Evolutionary conservation across 306 rosid species (phyloP), one percentile per base, ranked within the genome.

Genomic region (Alnus rubra): DNA sequence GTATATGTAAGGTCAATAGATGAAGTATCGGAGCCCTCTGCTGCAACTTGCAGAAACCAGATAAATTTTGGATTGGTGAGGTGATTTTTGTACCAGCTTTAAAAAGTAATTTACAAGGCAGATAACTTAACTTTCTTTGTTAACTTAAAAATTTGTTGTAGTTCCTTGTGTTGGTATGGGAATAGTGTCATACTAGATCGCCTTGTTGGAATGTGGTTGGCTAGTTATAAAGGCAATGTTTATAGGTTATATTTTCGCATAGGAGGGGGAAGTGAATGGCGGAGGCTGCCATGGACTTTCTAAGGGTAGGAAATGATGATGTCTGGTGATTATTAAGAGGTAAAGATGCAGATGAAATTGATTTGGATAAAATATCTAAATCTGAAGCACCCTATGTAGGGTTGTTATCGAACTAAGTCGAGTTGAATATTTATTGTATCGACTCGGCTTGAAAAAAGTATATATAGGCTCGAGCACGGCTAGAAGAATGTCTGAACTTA

Each of bases 1-100:
- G 15, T 59, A 23, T 59, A 48, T 59, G n/a, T 59, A 28, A 37
- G 70, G 47, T 64, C 48, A 64, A 64, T 64, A 59, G 65, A 19
- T 59, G 7, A 59, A 31, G 31, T 5, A 23, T 9, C 15, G 6
- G 31, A 59, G 65, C 37, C 37, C 6, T 59, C 65, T 3, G 65
- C 7, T 10, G 37, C 65, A 23, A 4, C 37, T 12, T 59, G 65
- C 37, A 9, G 65, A 59, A 28, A 59, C 14, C 65, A 19, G 65
- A 59, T 9, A 59, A 59, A 1, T 3, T 10, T 59, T 59, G 65
- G 65, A 59, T 28, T 59, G 15, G n/a, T 59, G 28, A 59, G 39
- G 10, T 28, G 65, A 28, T 31, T 59, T 59, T 59, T 59, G 35
- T 19, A 23, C 16, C 15, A 59, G 65, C 33, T 52, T 4, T 2